Conservation (phyloP, 2,329 filamentous ascomycete genomes). For the Cordyceps pruinosa region DNA sequence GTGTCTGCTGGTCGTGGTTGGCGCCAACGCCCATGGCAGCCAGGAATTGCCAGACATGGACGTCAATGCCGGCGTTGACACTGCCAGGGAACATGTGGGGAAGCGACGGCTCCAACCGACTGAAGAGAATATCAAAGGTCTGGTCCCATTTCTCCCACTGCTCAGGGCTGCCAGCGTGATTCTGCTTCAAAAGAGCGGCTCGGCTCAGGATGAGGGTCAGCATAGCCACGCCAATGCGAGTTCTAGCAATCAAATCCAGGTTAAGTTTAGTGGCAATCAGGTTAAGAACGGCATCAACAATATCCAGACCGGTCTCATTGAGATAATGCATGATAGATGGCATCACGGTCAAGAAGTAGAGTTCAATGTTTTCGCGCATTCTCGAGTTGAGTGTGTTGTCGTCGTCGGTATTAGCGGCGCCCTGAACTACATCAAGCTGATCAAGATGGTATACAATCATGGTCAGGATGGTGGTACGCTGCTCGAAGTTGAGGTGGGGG, state of each 20-base stretch:
- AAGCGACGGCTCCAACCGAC: slow-evolving; percentile 74
- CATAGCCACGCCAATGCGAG: slow-evolving; percentile 80
- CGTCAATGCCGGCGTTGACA: slow-evolving; percentile 85
- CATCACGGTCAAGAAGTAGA: slow-evolving; percentile 84
- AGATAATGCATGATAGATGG: slow-evolving; percentile 84
- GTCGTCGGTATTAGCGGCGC: slow-evolving; percentile 66
- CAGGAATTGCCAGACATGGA: slow-evolving; percentile 97
- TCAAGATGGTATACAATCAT: slow-evolving; percentile 95
- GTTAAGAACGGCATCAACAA: slow-evolving; percentile 83
- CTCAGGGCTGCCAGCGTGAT: slow-evolving; percentile 59
- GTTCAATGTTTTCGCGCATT: slow-evolving; percentile 84
- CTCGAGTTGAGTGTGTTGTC: slow-evolving; percentile 65
- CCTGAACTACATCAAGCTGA: slow-evolving; percentile 79
- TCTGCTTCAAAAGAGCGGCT: slow-evolving; percentile 87
- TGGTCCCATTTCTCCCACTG: slow-evolving; percentile 78
- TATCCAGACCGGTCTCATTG: slow-evolving; percentile 82
- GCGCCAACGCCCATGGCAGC: slow-evolving; percentile 92
- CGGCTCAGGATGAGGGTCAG: slow-evolving; percentile 91
- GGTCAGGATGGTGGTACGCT: slow-evolving; percentile 89
- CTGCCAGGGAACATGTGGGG: slow-evolving; percentile 83
- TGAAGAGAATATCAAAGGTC: slow-evolving; percentile 82
- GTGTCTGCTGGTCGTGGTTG: slow-evolving; percentile 88
- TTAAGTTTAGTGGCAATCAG: slow-evolving; percentile 79
- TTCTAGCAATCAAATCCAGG: slow-evolving; percentile 75
- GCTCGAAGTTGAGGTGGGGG: slow-evolving; percentile 83